A percentile compares a stretch with the other conserved stretches of the same genome.
phyloP scores from a whole-genome alignment of 2,329 filamentous ascomycete species.

The Orbilia blumenaviensis region DNA sequence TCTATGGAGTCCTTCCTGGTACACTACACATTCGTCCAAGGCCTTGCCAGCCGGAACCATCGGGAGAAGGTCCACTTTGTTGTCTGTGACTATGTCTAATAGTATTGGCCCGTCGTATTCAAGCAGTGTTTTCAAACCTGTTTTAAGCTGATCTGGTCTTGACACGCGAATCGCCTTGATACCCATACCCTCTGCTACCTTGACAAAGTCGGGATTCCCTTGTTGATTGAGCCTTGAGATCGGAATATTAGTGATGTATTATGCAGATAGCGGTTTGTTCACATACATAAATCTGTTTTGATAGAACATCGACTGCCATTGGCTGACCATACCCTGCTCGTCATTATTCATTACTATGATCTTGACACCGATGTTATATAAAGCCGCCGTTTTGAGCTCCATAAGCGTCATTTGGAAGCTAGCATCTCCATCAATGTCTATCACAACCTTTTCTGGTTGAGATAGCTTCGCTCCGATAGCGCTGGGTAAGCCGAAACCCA shows the following conservation, averaged over 20 bases:
- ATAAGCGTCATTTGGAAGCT: conserved; percentile 99
- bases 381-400: conserved; percentile 88
- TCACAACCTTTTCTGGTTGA: conserved; percentile 79
- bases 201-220: conserved; percentile 93
- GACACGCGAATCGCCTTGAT: conserved; percentile 76
- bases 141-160: conserved; percentile 79
- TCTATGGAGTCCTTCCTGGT: not conserved
- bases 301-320: conserved; percentile 98
- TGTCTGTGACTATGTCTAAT: conserved; percentile 77
- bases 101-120: conserved; percentile 80
- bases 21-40: conserved; percentile 87
- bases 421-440: conserved; percentile 98
- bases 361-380: conserved; percentile 97
- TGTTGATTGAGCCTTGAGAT: conserved; percentile 68
- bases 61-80: conserved; percentile 71
- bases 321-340: conserved; percentile 97
- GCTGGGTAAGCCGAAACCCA: conserved; percentile 93
- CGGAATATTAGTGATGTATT: not conserved
- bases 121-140: conserved; percentile 86
- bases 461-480: conserved; percentile 95
- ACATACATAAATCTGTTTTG: conserved; percentile 77
- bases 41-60: conserved; percentile 92
- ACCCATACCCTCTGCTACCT: conserved; percentile 88
- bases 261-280: not conserved
- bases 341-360: conserved; percentile 95